phyloP scores from a whole-genome alignment of 306 rosid genomes.

The Cicer yamashitae region DNA sequence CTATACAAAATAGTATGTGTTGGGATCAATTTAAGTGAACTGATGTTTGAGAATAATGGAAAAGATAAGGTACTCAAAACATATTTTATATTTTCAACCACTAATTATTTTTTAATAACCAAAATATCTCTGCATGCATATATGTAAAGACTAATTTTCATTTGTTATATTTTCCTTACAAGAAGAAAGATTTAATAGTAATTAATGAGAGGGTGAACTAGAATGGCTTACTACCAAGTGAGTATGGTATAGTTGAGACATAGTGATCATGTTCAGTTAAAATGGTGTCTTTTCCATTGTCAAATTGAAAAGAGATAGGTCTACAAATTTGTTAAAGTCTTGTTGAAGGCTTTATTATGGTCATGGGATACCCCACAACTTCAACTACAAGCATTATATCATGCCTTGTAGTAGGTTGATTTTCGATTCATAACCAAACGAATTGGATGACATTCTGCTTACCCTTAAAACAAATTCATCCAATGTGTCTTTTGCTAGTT shows the following conservation, averaged over 20 bases:
- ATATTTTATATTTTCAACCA: neutral
- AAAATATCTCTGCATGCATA: neutral
- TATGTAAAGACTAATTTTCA: neutral
- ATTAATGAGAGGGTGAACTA: neutral
- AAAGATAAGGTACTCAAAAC: neutral
- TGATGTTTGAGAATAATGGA: neutral
- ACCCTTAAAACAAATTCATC: constrained; percentile 48
- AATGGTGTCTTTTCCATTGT: constrained; percentile 44
- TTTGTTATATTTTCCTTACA: neutral
- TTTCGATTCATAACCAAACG: constrained; percentile 70
- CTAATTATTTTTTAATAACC: neutral
- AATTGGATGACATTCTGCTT: constrained; percentile 68
- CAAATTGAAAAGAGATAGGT: constrained; percentile 23
- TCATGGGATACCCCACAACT: constrained; percentile 47
- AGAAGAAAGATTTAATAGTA: neutral
- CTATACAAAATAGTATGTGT: neutral
- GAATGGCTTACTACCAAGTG: constrained; percentile 27
- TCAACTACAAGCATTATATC: constrained; percentile 61
- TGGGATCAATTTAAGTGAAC: neutral
- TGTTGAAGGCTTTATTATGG: constrained; percentile 44
- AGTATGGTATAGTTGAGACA: constrained; percentile 43
- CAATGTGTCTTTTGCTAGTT: constrained; percentile 8
- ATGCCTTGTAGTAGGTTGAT: constrained; percentile 51
- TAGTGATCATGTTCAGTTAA: constrained; percentile 49
- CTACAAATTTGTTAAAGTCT: constrained; percentile 47